Conservation (phyloP, 768 basidiomycete species). For the Lactifluus subvellereus region DNA sequence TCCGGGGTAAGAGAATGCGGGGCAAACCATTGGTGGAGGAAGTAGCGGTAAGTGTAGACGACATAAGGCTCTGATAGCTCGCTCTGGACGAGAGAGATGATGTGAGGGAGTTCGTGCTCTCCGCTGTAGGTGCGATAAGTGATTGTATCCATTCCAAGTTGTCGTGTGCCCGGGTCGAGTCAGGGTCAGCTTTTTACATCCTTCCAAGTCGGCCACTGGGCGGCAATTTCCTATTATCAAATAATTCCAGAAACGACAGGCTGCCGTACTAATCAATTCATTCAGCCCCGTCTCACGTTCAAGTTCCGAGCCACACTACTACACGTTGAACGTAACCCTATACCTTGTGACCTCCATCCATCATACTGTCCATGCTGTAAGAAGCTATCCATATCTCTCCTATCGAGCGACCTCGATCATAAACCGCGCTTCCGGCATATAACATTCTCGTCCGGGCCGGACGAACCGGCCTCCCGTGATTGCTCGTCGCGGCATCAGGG, state of each 20-base stretch:
- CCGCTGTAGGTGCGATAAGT: conserved; percentile 67
- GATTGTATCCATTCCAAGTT: conserved; percentile 16
- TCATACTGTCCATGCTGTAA: no score
- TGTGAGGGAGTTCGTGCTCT: conserved; percentile 71
- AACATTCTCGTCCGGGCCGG: no score
- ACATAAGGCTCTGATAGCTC: conserved; percentile 97
- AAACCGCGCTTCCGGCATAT: no score
- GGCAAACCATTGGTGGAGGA: conserved; percentile 89
- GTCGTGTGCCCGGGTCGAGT: neutral
- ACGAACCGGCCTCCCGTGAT: no score
- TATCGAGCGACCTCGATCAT: no score
- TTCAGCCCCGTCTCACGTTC: neutral
- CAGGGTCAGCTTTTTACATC: neutral
- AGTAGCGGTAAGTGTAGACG: conserved; percentile 94
- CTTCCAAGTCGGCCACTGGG: neutral
- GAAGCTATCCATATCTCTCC: no score
- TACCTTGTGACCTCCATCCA: no score
- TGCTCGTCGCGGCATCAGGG: no score
- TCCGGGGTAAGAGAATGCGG: neutral
- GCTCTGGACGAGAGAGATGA: conserved; percentile 83
- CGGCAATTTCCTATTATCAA: neutral
- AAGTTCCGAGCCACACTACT: no score
- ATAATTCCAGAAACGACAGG: no score
- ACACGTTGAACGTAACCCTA: neutral
- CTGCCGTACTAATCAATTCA: neutral